Percentiles rank a stretch among this genome's conserved stretches.
Conservation (phyloP, 345 rosid species). For the Passiflora organensis region DNA sequence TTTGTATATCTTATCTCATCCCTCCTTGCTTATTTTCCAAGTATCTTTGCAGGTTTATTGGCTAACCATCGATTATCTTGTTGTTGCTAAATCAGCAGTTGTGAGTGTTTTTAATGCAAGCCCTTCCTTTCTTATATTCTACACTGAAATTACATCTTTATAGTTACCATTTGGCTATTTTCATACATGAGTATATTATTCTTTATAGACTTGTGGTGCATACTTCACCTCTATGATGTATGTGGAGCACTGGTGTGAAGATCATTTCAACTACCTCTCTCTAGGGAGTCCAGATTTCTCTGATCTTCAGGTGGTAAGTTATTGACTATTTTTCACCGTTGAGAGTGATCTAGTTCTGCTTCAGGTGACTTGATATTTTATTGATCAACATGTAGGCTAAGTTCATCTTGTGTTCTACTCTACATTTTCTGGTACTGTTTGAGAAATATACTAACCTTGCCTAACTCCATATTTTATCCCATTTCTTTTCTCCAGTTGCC, state of each 20-base stretch:
- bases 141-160: neutral
- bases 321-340: neutral
- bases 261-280: conserved; percentile 58
- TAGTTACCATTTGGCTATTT: neutral
- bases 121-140: neutral
- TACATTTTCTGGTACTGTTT: neutral
- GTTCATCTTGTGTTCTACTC: neutral
- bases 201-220: conserved; percentile 67
- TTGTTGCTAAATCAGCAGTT: conserved; percentile 76
- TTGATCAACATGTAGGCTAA: neutral
- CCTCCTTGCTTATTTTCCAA: conserved; percentile 1
- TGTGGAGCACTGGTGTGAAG: conserved; percentile 97
- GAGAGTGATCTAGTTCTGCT: neutral
- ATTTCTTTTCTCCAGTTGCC: conserved; percentile 50
- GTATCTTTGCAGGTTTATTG: conserved; percentile 70
- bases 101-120: conserved; percentile 40
- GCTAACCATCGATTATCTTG: conserved; percentile 81
- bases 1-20: neutral
- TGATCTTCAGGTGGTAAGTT: conserved; percentile 69
- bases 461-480: neutral
- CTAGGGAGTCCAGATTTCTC: conserved; percentile 91
- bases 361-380: too few relatives aligned
- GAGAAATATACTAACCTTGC: neutral
- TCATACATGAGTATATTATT: conserved; percentile 10
- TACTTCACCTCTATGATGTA: conserved; percentile 83